These are phyloP conservation scores for Volvox carteri DNA, from an alignment of 163 green algal species.

Conservation along the genomic window DNA sequence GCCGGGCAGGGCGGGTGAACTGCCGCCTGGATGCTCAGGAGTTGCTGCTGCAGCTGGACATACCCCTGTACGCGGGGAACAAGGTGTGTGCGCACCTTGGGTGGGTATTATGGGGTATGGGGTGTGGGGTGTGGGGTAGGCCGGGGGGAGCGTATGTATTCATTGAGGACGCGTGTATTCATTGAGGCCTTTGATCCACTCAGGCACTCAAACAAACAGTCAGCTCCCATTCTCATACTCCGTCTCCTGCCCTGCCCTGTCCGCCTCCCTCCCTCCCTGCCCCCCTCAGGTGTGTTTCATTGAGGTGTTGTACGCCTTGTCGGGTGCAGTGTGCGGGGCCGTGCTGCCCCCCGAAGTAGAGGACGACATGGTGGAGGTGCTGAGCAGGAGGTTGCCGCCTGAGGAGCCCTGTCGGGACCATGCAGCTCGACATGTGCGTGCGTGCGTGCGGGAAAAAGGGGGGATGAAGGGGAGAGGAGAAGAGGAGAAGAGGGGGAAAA, in stretches of 20 bases:
- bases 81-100: conserved; percentile 28
- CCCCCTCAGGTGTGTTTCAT: conserved; percentile 72
- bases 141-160: background rate
- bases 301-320: conserved; percentile 82
- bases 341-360: conserved; percentile 73
- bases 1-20: conserved; percentile 61
- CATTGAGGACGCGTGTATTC: background rate
- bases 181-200: background rate
- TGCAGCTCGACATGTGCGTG: conserved; percentile 73
- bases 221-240: background rate
- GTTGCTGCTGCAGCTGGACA: conserved; percentile 78
- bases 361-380: conserved; percentile 65
- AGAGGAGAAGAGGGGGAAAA: background rate
- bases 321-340: conserved; percentile 72
- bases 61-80: conserved; percentile 70
- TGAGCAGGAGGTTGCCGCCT: conserved; percentile 63
- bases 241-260: background rate
- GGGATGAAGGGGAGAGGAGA: background rate
- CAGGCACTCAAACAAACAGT: background rate
- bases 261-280: too few relatives aligned
- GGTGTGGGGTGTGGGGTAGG: too few relatives aligned
- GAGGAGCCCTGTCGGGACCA: conserved; percentile 62
- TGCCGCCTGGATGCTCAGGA: conserved; percentile 63
- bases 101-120: background rate
- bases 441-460: background rate